Conservation (phyloP, 148 eudicot genomes). For the Vaccinium vitisidaea region DNA sequence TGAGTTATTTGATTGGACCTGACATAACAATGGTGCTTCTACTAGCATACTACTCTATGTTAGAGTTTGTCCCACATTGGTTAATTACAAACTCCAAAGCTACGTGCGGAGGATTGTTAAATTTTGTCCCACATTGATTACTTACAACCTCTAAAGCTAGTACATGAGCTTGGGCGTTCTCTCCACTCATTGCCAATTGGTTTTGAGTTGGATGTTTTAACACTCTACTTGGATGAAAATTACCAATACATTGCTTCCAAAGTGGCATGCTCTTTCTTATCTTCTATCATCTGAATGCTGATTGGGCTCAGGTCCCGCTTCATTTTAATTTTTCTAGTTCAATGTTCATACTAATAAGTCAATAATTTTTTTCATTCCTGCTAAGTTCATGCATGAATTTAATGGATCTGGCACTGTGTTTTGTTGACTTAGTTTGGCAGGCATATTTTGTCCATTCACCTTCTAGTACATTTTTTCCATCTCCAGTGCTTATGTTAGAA, state of each 20-base stretch:
- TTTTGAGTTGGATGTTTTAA: too few relatives aligned
- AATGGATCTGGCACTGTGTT: background rate
- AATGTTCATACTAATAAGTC: background rate
- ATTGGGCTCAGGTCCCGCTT: background rate
- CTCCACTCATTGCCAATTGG: too few relatives aligned
- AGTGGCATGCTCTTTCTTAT: background rate
- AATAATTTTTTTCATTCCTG: background rate
- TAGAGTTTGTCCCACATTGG: too few relatives aligned
- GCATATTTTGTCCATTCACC: background rate
- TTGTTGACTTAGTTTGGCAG: background rate
- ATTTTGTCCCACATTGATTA: too few relatives aligned
- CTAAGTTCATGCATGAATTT: background rate
- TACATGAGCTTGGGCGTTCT: too few relatives aligned
- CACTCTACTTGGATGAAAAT: background rate
- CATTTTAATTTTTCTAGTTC: background rate
- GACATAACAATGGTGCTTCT: background rate
- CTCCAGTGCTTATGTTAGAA: background rate
- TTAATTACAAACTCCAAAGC: too few relatives aligned
- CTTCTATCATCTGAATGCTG: background rate
- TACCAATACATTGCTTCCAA: background rate
- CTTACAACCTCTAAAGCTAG: too few relatives aligned
- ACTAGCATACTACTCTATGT: background rate
- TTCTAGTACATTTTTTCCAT: conserved; percentile 1
- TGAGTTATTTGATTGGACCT: background rate
- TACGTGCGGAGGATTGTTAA: too few relatives aligned